Percentiles rank a stretch among this genome's conserved stretches.
phyloP scores from a whole-genome alignment of 345 rosid genomes.

The Populus alba region DNA sequence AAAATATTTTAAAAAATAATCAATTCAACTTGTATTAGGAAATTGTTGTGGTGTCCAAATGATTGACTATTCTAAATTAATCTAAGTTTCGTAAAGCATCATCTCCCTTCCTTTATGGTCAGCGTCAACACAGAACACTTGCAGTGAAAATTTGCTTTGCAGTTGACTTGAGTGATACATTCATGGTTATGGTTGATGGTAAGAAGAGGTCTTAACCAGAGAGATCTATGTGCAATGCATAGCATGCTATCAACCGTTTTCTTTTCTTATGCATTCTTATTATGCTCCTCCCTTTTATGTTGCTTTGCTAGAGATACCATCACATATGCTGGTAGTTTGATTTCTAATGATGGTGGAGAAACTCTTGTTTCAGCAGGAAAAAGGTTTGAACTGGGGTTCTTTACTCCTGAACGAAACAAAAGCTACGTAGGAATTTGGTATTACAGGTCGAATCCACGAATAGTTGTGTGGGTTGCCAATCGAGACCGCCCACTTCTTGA shows the following conservation, averaged over 20 bases:
- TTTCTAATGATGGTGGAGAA: slow-evolving; percentile 8
- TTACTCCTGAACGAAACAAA: slow-evolving; percentile 37
- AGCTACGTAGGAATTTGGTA: slow-evolving; percentile 53
- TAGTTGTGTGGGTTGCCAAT: slow-evolving; percentile 52
- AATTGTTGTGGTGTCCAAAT: background rate
- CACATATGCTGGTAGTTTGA: background rate
- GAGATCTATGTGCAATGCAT: background rate
- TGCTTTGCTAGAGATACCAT: slow-evolving; percentile 21
- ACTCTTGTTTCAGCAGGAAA: slow-evolving; percentile 24
- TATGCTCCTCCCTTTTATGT: background rate
- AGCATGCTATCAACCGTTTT: background rate
- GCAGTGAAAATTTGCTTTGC: background rate
- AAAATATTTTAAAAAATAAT: too few species aligned
- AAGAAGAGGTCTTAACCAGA: background rate
- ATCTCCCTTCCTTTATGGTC: background rate
- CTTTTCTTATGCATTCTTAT: background rate
- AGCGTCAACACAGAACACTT: background rate
- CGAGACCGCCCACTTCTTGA: slow-evolving; percentile 30
- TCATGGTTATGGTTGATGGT: background rate
- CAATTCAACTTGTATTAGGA: too few species aligned
- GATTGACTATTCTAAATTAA: background rate
- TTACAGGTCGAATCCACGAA: slow-evolving; percentile 18
- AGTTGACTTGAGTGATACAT: background rate
- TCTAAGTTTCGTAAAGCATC: background rate
- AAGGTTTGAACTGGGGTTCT: slow-evolving; percentile 37